Base-by-base conservation (phyloP, 179 eudicot species). In the Beta corolliflora region DNA sequence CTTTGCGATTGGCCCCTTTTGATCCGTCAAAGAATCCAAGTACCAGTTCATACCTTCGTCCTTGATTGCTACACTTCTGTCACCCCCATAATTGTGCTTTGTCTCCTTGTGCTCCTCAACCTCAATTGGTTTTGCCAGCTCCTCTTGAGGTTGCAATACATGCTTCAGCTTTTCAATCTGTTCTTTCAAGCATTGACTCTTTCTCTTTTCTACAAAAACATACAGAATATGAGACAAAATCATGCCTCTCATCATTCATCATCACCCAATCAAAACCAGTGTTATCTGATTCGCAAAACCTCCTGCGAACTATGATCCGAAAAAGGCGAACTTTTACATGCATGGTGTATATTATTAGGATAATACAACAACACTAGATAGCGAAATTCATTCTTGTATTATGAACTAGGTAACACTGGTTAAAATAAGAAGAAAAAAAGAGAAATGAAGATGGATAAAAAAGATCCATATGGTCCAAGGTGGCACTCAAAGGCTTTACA, bases 51-150 rank as follows among this genome's bases (percentile, higher is more conserved):
- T 23, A 65, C 53, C 73, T 63, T 82, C 78, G 29, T 54, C 80
- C 75, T 82, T 78, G 52, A 82, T 45, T 50, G 4, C 9, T 41
- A 72, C 31, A 31, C 4, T 64, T 50, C 46, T 44, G 18, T 65
- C 10, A 69, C 52, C 68, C 76, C 11, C 56, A 46, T 41, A 4
- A 50, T 50, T 63, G 48, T 50, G 55, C 52, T 70, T 70, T 36
- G 6, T 59, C 64, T 78, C 74, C 36, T 15, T 74, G 29, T 52
- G 77, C 63, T 59, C 71, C 71, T 81, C 67, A 41, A 56, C 71
- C 71, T 81, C 67, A 41, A 56, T 73, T 78, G 65, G 75, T 68
- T 72, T 73, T 54, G 52, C 50, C 52, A 73, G 78, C 75, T 72
- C 75, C 78, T 45, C 66, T 63, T 78, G 73, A 78, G 15, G 44